Evolutionary conservation across 2,329 filamentous ascomycete species (phyloP).

Genomic region (Volutella citrinella): DNA sequence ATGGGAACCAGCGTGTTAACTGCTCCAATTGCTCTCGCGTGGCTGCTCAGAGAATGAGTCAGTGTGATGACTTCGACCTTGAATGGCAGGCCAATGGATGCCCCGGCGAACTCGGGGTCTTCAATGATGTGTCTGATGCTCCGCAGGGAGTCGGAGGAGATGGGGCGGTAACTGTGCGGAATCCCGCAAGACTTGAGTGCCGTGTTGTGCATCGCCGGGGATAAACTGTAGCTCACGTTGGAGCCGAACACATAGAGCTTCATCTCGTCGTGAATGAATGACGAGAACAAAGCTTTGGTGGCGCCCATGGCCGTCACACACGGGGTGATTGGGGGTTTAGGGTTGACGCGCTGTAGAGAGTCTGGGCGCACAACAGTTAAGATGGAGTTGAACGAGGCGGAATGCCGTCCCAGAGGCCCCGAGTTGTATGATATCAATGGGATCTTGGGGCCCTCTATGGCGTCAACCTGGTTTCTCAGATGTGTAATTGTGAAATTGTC

Average conservation of each 20-base stretch:
- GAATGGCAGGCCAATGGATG: slow-evolving; percentile 70
- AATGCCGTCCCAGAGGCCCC: slow-evolving; percentile 59
- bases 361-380: slow-evolving; percentile 58
- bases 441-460: slow-evolving; percentile 38
- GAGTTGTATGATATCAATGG: slow-evolving; percentile 65
- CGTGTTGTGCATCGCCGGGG: slow-evolving; percentile 74
- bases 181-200: slow-evolving; percentile 67
- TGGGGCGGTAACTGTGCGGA: slow-evolving; percentile 63
- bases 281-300: slow-evolving; percentile 62
- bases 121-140: slow-evolving; percentile 62
- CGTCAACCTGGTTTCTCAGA: slow-evolving; percentile 49
- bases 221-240: slow-evolving; percentile 69
- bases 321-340: slow-evolving; percentile 21
- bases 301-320: slow-evolving; percentile 59
- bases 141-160: slow-evolving; percentile 60
- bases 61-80: slow-evolving; percentile 70
- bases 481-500: slow-evolving; percentile 62
- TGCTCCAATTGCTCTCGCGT: slow-evolving; percentile 72
- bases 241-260: slow-evolving; percentile 73
- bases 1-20: slow-evolving; percentile 75
- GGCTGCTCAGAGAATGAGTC: slow-evolving; percentile 66
- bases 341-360: slow-evolving; percentile 17
- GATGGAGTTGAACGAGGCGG: slow-evolving; percentile 63
- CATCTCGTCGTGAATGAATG: slow-evolving; percentile 66
- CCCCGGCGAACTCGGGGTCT: slow-evolving; percentile 67